phyloP scores from a whole-genome alignment of 768 basidiomycete genomes.

The Panaeolus papilionaceus region DNA sequence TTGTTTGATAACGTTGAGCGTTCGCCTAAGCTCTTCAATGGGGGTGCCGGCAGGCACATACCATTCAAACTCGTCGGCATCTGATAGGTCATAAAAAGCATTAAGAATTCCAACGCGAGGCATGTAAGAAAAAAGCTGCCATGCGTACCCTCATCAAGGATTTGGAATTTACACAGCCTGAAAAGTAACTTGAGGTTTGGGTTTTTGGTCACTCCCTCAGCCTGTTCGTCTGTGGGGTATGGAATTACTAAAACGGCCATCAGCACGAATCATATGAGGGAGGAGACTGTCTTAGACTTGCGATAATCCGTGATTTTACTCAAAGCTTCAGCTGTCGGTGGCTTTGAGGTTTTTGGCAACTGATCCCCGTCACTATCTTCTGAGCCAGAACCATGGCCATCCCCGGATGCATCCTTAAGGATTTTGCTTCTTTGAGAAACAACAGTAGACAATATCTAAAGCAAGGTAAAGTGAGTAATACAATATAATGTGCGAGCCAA shows the following conservation, averaged over 20 bases:
- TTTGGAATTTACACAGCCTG: conserved; percentile 75
- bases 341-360: conserved; percentile 33
- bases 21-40: conserved; percentile 71
- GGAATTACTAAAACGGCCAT: conserved; percentile 64
- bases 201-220: conserved; percentile 79
- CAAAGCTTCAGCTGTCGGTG: conserved; percentile 73
- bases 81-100: conserved; percentile 40
- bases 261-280: conserved; percentile 2
- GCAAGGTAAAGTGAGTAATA: conserved; percentile 15
- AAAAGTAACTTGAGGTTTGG: conserved; percentile 85
- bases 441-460: conserved; percentile 66
- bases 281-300: conserved; percentile 43
- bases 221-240: conserved; percentile 75
- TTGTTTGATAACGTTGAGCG: conserved; percentile 78
- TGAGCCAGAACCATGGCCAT: conserved; percentile 37
- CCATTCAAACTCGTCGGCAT: conserved; percentile 82
- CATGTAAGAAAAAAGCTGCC: conserved; percentile 17
- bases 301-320: conserved; percentile 78
- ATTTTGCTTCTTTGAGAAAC: conserved; percentile 64
- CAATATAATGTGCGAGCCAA: background rate
- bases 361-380: conserved; percentile 42
- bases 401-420: conserved; percentile 64
- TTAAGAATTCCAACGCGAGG: conserved; percentile 5
- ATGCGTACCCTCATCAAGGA: conserved; percentile 66
- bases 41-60: conserved; percentile 76